These are phyloP conservation scores for Pythium coloratum DNA, from an alignment of 352 stramenopile genomes.

Conservation along the genomic window DNA sequence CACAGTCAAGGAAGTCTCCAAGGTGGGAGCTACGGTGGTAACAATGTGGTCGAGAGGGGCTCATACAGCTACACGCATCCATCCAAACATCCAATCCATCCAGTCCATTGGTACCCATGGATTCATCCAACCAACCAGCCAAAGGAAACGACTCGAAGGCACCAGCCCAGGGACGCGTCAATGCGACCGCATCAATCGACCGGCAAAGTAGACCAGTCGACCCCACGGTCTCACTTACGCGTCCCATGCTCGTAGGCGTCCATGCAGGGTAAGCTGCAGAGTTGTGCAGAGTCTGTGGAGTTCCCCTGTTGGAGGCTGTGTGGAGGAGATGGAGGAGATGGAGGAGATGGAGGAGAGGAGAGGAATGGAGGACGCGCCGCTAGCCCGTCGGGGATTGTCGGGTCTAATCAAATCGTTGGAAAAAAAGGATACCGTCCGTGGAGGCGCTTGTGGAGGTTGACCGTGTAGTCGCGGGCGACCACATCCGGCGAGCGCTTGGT, in stretches of 20 bases:
- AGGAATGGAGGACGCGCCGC: slow-evolving; percentile 18
- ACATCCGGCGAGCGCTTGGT: slow-evolving; percentile 92
- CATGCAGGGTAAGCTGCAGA: too few relatives aligned
- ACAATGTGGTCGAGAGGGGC: slow-evolving; percentile 17
- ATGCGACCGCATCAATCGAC: not conserved
- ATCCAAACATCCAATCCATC: too few relatives aligned
- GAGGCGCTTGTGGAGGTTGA: slow-evolving; percentile 98
- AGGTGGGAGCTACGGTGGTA: slow-evolving; percentile 74
- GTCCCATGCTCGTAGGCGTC: not conserved
- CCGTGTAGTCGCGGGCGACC: slow-evolving; percentile 98
- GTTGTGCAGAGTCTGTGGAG: not conserved
- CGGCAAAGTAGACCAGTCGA: slow-evolving; percentile 5
- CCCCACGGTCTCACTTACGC: too few relatives aligned
- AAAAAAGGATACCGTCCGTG: slow-evolving; percentile 90
- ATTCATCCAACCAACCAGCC: not conserved
- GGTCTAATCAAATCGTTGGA: slow-evolving; percentile 32
- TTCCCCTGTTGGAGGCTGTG: not conserved
- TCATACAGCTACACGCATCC: not conserved
- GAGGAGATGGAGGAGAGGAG: not conserved
- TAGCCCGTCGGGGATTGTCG: slow-evolving; percentile 4
- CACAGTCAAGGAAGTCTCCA: slow-evolving; percentile 88
- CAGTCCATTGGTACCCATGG: not conserved
- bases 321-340: not conserved
- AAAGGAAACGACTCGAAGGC: not conserved
- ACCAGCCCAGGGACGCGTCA: too few relatives aligned